Percentiles rank a stretch among this genome's conserved stretches.
These are phyloP conservation scores for Hygrocybe punicea DNA, from an alignment of 768 basidiomycete genomes.

Conservation along the genomic window DNA sequence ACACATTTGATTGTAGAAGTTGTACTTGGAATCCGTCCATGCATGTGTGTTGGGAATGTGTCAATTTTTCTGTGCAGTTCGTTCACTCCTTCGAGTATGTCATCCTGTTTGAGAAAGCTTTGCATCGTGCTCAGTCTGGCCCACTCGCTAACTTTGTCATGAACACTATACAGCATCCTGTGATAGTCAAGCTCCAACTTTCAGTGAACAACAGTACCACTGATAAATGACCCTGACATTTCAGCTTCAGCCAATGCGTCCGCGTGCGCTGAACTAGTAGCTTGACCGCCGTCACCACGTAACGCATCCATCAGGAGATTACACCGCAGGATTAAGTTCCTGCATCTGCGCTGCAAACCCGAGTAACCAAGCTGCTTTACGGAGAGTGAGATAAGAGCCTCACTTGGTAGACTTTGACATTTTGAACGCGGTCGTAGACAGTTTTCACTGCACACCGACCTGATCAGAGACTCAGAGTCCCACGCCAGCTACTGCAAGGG, in stretches of 20 bases:
- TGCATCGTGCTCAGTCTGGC: background rate
- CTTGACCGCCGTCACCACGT: background rate
- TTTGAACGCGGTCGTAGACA: background rate
- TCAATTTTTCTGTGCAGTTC: background rate
- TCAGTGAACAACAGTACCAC: background rate
- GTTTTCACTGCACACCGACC: constrained; percentile 14
- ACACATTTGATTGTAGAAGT: background rate
- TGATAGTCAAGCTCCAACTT: background rate
- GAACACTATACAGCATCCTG: background rate
- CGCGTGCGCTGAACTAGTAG: background rate
- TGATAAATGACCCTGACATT: constrained; percentile 1
- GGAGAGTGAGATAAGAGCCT: background rate
- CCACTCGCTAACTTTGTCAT: background rate
- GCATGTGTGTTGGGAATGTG: background rate
- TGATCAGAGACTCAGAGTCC: too few species aligned
- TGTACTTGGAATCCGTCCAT: background rate
- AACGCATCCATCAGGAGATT: background rate
- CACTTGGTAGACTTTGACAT: constrained; percentile 1
- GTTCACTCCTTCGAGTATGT: background rate
- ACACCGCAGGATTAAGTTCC: background rate
- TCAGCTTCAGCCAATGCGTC: background rate
- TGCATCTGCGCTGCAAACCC: background rate
- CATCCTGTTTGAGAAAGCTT: background rate
- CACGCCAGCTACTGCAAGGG: too few species aligned
- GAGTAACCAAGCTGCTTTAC: background rate